Evolutionary conservation across 2,329 filamentous ascomycete genomes (phyloP).

Genomic region (Chrysosporium queenslandicum): DNA sequence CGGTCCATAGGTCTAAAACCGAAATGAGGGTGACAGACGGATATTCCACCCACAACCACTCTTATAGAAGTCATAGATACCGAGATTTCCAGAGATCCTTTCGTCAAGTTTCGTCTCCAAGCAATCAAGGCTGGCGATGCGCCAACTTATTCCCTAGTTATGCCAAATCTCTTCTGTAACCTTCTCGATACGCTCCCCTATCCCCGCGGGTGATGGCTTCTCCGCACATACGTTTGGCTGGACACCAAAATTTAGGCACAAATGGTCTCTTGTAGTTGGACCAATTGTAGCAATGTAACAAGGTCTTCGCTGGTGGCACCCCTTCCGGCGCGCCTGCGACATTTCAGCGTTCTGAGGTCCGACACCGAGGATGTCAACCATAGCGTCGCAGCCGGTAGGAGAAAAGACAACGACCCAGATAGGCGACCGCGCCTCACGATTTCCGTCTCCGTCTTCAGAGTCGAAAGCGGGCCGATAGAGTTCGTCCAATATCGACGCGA

Average conservation of each 20-base stretch:
- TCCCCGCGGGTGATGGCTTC: conserved; percentile 70
- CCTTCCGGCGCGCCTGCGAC: conserved; percentile 11
- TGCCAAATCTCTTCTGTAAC: conserved; percentile 31
- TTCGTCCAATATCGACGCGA: conserved; percentile 42
- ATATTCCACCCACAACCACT: no score
- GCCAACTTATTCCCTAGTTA: not conserved
- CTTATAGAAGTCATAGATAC: no score
- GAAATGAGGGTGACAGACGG: no score
- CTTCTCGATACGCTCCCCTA: conserved; percentile 55
- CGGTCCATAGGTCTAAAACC: no score
- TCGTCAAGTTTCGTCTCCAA: no score
- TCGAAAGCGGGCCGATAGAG: no score
- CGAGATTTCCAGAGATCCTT: no score
- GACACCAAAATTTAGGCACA: conserved; percentile 41
- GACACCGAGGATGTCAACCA: conserved; percentile 46
- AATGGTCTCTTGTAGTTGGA: conserved; percentile 73
- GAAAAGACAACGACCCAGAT: conserved; percentile 45
- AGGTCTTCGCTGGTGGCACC: conserved; percentile 25
- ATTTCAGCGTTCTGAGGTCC: conserved; percentile 28
- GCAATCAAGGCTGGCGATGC: conserved; percentile 7
- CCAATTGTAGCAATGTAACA: conserved; percentile 79
- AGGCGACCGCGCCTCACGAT: conserved; percentile 12
- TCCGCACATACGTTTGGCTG: conserved; percentile 55
- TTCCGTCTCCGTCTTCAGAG: conserved; percentile 17
- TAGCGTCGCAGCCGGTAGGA: conserved; percentile 51